Evolutionary conservation across 2,329 filamentous ascomycete species (phyloP).

Genomic region (Coleophoma crateriformis): DNA sequence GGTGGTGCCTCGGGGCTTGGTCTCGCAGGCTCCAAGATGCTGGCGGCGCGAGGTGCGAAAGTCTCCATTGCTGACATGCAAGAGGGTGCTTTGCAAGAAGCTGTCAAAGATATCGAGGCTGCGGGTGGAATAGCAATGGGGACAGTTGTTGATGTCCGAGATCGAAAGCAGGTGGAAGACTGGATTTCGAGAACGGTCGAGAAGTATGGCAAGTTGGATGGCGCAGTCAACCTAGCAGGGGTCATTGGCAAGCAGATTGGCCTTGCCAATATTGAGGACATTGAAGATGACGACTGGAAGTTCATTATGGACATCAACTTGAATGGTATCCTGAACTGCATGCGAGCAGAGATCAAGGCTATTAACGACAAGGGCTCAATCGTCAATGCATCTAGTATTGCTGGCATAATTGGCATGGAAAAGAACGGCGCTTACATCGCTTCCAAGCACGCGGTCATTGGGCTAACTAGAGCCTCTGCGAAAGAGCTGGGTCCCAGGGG

Average conservation of each 20-base stretch:
- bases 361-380: constrained; percentile 47
- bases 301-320: constrained; percentile 37
- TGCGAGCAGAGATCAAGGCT: constrained; percentile 40
- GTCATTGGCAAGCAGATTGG: constrained; percentile 26
- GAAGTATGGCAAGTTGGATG: constrained; percentile 28
- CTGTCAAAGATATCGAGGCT: constrained; percentile 3
- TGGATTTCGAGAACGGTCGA: constrained; percentile 27
- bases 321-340: constrained; percentile 42
- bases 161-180: constrained; percentile 18
- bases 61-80: constrained; percentile 7
- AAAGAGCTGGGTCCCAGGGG: constrained; percentile 20
- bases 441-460: constrained; percentile 27
- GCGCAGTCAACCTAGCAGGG: constrained; percentile 32
- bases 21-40: constrained; percentile 57
- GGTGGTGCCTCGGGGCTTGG: constrained; percentile 72
- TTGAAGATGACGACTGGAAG: constrained; percentile 36
- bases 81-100: constrained; percentile 8
- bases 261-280: constrained; percentile 18
- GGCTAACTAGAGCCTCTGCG: constrained; percentile 21
- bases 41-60: constrained; percentile 5
- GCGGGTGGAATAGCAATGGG: constrained; percentile 2
- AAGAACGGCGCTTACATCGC: constrained; percentile 22
- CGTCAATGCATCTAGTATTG: constrained; percentile 43
- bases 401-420: constrained; percentile 31
- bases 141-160: constrained; percentile 22